Conservation (phyloP, 768 basidiomycete species). For the Tricholoma furcatifolium region DNA sequence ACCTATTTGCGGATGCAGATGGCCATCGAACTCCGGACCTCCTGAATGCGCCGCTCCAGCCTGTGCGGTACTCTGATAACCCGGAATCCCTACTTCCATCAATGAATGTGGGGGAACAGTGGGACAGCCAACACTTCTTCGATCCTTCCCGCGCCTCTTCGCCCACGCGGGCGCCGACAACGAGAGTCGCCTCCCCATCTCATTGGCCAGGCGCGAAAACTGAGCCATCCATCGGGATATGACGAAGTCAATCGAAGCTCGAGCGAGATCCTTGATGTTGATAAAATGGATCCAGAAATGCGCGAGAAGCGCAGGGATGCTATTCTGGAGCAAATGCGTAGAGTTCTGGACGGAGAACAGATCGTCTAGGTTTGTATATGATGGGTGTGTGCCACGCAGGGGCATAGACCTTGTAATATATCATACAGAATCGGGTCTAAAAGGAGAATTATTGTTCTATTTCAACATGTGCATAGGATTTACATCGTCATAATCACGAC, state of each 20-base stretch:
- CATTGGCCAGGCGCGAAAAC: neutral
- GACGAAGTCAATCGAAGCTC: neutral
- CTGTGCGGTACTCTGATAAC: neutral
- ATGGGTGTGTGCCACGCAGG: neutral
- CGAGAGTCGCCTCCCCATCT: neutral
- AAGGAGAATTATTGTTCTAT: no score
- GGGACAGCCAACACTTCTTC: neutral
- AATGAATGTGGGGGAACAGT: neutral
- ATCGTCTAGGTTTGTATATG: neutral
- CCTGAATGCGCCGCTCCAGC: neutral
- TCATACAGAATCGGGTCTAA: neutral
- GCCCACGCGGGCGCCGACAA: neutral
- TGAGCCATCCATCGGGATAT: neutral
- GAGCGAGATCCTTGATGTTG: neutral
- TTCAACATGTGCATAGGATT: neutral
- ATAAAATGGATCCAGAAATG: conserved; percentile 3
- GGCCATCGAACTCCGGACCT: neutral
- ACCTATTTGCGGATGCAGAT: neutral
- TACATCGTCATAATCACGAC: neutral
- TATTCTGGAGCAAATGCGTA: conserved; percentile 9
- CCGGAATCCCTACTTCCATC: neutral
- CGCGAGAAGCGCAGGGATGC: conserved; percentile 7
- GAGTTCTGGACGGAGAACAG: conserved; percentile 9
- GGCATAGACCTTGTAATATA: neutral
- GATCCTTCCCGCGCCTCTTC: neutral